Conservation (phyloP, 768 basidiomycete species). For the Auricularia heimuer region DNA sequence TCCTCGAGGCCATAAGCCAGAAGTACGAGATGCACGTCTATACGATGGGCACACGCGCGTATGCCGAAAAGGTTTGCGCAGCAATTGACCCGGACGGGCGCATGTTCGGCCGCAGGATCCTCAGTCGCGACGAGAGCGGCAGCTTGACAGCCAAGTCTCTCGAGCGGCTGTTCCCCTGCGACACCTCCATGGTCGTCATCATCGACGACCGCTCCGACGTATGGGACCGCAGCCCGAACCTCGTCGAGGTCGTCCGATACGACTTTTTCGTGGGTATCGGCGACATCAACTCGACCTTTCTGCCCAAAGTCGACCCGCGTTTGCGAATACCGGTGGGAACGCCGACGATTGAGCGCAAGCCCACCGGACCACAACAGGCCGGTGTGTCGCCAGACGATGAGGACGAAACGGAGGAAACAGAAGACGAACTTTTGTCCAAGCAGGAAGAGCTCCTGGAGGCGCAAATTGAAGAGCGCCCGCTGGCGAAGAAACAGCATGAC, state of each 20-base stretch:
- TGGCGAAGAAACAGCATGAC: constrained; percentile 82
- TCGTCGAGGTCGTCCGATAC: constrained; percentile 94
- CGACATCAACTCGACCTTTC: constrained; percentile 92
- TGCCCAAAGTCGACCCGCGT: constrained; percentile 62
- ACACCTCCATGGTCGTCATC: constrained; percentile 97
- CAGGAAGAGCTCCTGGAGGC: constrained; percentile 74
- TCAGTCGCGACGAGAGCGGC: constrained; percentile 93
- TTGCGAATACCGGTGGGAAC: not conserved
- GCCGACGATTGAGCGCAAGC: constrained; percentile 17
- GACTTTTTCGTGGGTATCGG: constrained; percentile 98
- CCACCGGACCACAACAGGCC: constrained; percentile 7
- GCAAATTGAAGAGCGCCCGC: constrained; percentile 74
- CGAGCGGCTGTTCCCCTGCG: constrained; percentile 88
- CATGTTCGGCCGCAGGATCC: constrained; percentile 77
- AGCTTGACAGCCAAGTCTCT: constrained; percentile 90
- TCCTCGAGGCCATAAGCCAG: constrained; percentile 57
- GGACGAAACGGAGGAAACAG: constrained; percentile 31
- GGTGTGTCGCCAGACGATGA: constrained; percentile 19
- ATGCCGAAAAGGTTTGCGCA: constrained; percentile 90
- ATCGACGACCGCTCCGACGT: constrained; percentile 98
- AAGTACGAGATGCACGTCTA: constrained; percentile 99
- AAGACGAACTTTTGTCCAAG: constrained; percentile 45
- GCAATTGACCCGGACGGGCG: constrained; percentile 84
- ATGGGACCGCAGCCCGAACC: constrained; percentile 95
- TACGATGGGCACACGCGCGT: constrained; percentile 97